Evolutionary conservation across 1,284 basidiomycete genomes (phyloP).

Genomic region (Filobasidium uniguttulatum): DNA sequence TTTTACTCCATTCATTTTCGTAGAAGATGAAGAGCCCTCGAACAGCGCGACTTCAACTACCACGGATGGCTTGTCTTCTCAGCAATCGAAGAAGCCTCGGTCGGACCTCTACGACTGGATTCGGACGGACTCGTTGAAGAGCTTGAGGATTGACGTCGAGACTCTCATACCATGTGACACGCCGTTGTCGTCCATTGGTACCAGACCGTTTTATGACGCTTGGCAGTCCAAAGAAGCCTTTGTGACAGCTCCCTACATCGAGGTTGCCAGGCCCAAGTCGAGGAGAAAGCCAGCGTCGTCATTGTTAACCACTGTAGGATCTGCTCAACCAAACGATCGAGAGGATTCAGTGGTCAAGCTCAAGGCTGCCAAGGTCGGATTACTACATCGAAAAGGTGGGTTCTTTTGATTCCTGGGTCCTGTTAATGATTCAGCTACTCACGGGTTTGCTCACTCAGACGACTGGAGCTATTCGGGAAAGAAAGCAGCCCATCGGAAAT

Average conservation of each 20-base stretch:
- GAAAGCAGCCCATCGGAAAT: conserved; percentile 64
- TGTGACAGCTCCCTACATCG: conserved; percentile 54
- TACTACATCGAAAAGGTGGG: conserved; percentile 60
- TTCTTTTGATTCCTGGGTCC: not conserved
- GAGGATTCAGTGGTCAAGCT: conserved; percentile 34
- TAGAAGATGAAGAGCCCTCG: conserved; percentile 55
- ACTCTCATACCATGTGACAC: conserved; percentile 49
- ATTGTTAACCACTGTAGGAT: not conserved
- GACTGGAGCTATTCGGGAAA: conserved; percentile 62
- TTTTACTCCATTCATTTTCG: conserved; percentile 87
- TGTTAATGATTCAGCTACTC: conserved; percentile 1
- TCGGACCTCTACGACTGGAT: conserved; percentile 90
- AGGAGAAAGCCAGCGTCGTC: conserved; percentile 17
- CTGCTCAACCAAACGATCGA: not conserved
- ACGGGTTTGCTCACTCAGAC: conserved; percentile 39
- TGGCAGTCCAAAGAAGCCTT: conserved; percentile 56
- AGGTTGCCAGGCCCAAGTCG: conserved; percentile 28
- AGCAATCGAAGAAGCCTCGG: conserved; percentile 34
- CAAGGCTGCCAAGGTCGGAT: conserved; percentile 67
- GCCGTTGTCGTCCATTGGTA: conserved; percentile 66
- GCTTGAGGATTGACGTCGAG: conserved; percentile 63
- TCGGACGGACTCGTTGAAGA: conserved; percentile 54
- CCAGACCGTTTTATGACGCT: conserved; percentile 53
- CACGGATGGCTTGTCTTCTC: conserved; percentile 19
- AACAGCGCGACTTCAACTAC: conserved; percentile 6